Conservation (phyloP, 495 filamentous ascomycete genomes). For the Platismatia glauca region DNA sequence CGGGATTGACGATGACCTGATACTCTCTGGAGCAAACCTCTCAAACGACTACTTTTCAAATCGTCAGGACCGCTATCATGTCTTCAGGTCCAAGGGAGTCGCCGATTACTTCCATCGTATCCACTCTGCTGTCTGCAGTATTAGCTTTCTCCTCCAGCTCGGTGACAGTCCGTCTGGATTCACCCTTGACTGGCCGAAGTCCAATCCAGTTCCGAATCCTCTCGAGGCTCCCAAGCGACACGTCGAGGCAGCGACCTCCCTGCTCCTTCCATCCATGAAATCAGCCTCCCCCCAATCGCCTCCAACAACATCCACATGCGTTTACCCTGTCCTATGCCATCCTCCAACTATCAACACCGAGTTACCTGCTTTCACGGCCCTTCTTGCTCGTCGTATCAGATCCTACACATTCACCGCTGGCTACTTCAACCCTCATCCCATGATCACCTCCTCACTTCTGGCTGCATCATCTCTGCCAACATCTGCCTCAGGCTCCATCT, state of each 20-base stretch:
- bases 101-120: constrained; percentile 75
- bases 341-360: constrained; percentile 58
- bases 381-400: constrained; percentile 57
- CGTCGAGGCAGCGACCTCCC: constrained; percentile 53
- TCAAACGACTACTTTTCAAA: constrained; percentile 95
- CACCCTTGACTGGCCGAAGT: constrained; percentile 65
- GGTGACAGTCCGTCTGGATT: constrained; percentile 52
- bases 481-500: constrained; percentile 63
- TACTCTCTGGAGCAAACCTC: constrained; percentile 90
- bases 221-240: constrained; percentile 59
- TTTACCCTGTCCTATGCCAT: constrained; percentile 59
- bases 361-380: constrained; percentile 62
- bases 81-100: constrained; percentile 70
- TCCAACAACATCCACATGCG: constrained; percentile 49
- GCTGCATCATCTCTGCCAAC: constrained; percentile 33
- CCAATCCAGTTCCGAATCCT: constrained; percentile 64
- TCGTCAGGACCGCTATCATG: constrained; percentile 86
- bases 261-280: constrained; percentile 57
- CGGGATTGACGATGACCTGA: constrained; percentile 90
- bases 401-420: constrained; percentile 96
- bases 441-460: constrained; percentile 69
- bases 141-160: constrained; percentile 74
- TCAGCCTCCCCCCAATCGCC: constrained; percentile 32
- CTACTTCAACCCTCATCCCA: constrained; percentile 92
- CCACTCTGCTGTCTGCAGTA: constrained; percentile 62